A percentile compares a stretch with the other conserved stretches of the same genome.
Conservation (phyloP, 148 eudicot genomes). For the Rhododendron ovatum region DNA sequence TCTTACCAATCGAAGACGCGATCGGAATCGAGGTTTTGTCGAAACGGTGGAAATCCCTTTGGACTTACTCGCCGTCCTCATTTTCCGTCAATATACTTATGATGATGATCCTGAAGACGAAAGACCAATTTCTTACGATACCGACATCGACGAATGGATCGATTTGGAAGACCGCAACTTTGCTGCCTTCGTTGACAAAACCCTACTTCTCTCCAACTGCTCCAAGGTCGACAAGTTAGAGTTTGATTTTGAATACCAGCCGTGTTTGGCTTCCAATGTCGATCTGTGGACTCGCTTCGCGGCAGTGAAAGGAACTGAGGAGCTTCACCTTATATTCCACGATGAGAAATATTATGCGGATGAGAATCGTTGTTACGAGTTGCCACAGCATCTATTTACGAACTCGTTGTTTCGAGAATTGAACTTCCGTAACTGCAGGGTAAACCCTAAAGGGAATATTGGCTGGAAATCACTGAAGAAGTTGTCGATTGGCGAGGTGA, state of each 20-base stretch:
- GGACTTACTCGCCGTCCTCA: no score
- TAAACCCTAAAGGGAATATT: background rate
- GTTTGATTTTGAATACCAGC: background rate
- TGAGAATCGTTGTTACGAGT: background rate
- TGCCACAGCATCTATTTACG: background rate
- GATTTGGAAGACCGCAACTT: background rate
- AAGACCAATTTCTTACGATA: background rate
- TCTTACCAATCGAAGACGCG: no score
- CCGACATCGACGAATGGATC: no score
- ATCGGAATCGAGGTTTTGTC: no score
- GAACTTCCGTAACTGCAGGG: background rate
- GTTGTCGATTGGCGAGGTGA: background rate
- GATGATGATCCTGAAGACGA: no score
- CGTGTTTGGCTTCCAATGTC: background rate
- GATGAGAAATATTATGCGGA: background rate
- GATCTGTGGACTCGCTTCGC: background rate
- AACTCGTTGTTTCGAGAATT: background rate
- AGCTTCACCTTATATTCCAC: background rate
- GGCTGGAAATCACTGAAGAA: background rate
- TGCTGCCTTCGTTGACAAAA: background rate
- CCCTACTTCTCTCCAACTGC: background rate
- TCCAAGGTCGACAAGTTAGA: background rate
- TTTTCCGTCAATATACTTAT: no score
- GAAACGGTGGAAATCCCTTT: no score
- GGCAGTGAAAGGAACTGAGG: background rate